Conservation (phyloP, 2,329 filamentous ascomycete genomes). For the Fusarium newnesense region DNA sequence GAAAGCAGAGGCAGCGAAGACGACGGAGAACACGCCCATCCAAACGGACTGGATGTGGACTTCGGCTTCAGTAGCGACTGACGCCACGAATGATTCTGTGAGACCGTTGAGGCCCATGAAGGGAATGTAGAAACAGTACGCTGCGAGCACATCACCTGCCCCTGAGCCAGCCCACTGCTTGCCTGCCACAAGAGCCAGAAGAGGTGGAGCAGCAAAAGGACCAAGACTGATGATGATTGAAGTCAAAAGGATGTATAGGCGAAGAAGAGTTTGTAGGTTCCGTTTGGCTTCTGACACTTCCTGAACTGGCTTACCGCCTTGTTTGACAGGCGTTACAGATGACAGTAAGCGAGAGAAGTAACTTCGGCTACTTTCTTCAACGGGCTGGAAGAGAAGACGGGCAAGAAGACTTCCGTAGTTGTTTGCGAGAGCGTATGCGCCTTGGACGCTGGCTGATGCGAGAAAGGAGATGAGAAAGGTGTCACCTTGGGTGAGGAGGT, state of each 20-base stretch:
- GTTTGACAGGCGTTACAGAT: conserved; percentile 34
- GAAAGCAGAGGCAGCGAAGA: conserved; percentile 80
- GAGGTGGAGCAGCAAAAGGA: conserved; percentile 77
- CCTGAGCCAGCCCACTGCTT: conserved; percentile 78
- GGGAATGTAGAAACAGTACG: conserved; percentile 93
- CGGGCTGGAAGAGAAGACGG: conserved; percentile 89
- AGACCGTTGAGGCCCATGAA: conserved; percentile 92
- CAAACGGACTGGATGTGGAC: conserved; percentile 81
- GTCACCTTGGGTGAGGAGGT: conserved; percentile 93
- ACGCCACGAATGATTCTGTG: conserved; percentile 90
- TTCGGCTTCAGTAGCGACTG: conserved; percentile 79
- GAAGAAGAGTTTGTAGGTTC: conserved; percentile 73
- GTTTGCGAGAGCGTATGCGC: conserved; percentile 90
- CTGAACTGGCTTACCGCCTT: conserved; percentile 39
- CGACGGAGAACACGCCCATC: conserved; percentile 84
- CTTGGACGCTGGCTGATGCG: conserved; percentile 82
- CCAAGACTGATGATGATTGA: conserved; percentile 75
- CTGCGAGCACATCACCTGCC: conserved; percentile 77
- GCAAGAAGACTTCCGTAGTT: conserved; percentile 94
- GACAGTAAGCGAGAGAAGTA: conserved; percentile 85
- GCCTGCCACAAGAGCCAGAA: conserved; percentile 81
- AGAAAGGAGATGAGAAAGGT: conserved; percentile 85
- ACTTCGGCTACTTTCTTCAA: conserved; percentile 92
- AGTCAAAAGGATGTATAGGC: conserved; percentile 79
- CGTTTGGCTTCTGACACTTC: conserved; percentile 54